phyloP scores from a whole-genome alignment of 179 eudicot species.

The Heliamphora pulchella region DNA sequence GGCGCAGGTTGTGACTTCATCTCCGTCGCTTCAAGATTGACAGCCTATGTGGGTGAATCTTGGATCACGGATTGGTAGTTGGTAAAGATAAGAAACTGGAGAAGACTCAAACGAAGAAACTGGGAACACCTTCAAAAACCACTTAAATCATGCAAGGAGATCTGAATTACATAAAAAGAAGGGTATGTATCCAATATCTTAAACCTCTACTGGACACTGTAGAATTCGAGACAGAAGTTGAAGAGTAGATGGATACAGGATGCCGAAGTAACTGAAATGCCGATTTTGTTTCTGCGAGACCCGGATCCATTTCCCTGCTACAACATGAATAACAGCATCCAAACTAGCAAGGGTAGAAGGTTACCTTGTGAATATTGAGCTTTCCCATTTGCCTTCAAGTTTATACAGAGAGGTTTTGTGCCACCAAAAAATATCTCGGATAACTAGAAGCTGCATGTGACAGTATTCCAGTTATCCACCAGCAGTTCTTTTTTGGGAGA shows the following conservation, averaged over 20 bases:
- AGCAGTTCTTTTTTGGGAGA: no score
- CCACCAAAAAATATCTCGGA: no score
- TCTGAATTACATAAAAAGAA: neutral
- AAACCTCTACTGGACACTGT: neutral
- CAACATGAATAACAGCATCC: neutral
- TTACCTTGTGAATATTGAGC: neutral
- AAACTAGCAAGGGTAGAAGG: neutral
- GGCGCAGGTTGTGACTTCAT: conserved; percentile 45
- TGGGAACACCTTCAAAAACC: neutral
- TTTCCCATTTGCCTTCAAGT: neutral
- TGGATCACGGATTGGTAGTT: neutral
- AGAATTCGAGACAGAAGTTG: neutral
- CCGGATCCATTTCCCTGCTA: neutral
- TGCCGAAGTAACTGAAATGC: neutral
- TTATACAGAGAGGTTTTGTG: neutral
- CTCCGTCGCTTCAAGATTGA: neutral
- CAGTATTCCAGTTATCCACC: no score
- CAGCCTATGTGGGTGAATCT: neutral
- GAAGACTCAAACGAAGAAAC: neutral
- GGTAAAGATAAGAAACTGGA: neutral
- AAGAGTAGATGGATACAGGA: neutral
- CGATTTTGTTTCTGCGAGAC: neutral
- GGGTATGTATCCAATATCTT: neutral
- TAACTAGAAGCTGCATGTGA: no score
- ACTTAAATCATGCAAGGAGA: neutral